Conservation (phyloP, 2,329 filamentous ascomycete genomes). For the Aspergillus sp. region DNA sequence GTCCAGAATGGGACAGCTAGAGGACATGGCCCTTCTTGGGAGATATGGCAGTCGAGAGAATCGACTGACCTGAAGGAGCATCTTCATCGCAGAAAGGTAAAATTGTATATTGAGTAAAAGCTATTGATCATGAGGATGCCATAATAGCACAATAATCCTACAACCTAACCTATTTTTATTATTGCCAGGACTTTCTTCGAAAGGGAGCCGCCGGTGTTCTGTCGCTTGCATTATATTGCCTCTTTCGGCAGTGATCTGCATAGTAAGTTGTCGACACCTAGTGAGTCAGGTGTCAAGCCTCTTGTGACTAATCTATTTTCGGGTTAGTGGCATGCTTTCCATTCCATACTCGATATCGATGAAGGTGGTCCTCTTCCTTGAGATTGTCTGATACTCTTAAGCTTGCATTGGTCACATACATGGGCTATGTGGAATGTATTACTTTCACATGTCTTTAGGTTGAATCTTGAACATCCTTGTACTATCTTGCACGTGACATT, state of each 20-base stretch:
- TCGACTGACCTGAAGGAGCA: too few relatives aligned
- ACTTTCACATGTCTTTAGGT: too few relatives aligned
- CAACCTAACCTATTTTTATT: too few relatives aligned
- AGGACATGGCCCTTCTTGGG: too few relatives aligned
- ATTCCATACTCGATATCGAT: neutral
- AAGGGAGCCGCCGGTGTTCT: neutral
- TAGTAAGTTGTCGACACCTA: neutral
- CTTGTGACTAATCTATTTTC: neutral
- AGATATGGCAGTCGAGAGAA: too few relatives aligned
- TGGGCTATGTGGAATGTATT: neutral
- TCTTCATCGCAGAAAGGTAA: too few relatives aligned
- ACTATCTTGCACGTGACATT: too few relatives aligned
- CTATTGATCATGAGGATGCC: too few relatives aligned
- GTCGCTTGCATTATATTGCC: neutral
- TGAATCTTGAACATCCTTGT: too few relatives aligned
- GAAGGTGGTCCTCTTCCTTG: neutral
- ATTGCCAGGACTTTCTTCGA: neutral
- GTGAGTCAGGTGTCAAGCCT: neutral
- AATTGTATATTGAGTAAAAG: too few relatives aligned
- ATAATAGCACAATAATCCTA: too few relatives aligned
- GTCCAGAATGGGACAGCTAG: too few relatives aligned
- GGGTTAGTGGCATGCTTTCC: neutral
- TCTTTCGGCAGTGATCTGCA: neutral
- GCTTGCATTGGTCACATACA: neutral
- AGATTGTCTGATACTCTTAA: neutral